A percentile compares a stretch with the other conserved stretches of the same genome.
Conservation (phyloP, 139 green algal species). For the Nannochloris sp. region DNA sequence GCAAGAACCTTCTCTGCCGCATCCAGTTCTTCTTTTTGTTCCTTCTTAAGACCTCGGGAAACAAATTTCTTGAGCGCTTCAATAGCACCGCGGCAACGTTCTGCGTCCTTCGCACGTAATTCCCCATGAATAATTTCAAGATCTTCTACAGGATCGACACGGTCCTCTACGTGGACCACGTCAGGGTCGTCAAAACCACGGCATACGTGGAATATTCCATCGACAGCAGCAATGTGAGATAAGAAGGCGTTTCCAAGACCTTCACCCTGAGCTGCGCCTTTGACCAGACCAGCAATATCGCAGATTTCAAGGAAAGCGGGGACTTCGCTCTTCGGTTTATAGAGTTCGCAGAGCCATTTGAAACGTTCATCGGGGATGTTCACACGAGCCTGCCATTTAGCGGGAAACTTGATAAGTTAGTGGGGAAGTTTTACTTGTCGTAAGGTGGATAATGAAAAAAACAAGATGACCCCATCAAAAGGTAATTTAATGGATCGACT, state of each 20-base stretch:
- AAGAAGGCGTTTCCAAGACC: constrained; percentile 98
- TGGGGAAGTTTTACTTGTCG: too few species aligned
- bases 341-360: constrained; percentile 72
- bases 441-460: too few species aligned
- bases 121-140: constrained; percentile 96
- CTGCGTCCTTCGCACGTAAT: constrained; percentile 75
- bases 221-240: constrained; percentile 88
- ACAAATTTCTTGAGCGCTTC: constrained; percentile 44
- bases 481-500: too few species aligned
- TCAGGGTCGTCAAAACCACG: constrained; percentile 84
- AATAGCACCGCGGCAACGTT: constrained; percentile 30
- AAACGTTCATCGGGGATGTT: constrained; percentile 96
- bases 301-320: constrained; percentile 89
- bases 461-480: not conserved
- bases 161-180: constrained; percentile 87
- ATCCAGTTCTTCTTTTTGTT: constrained; percentile 78
- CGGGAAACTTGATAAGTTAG: too few species aligned
- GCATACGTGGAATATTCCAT: constrained; percentile 98
- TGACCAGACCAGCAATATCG: constrained; percentile 97
- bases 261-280: constrained; percentile 68
- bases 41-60: constrained; percentile 59
- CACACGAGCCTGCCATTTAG: constrained; percentile 77
- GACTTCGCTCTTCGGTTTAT: constrained; percentile 60
- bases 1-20: constrained; percentile 48
- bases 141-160: constrained; percentile 91